phyloP scores from a whole-genome alignment of 2,329 filamentous ascomycete genomes.

The Chaetomiaceae sp. region DNA sequence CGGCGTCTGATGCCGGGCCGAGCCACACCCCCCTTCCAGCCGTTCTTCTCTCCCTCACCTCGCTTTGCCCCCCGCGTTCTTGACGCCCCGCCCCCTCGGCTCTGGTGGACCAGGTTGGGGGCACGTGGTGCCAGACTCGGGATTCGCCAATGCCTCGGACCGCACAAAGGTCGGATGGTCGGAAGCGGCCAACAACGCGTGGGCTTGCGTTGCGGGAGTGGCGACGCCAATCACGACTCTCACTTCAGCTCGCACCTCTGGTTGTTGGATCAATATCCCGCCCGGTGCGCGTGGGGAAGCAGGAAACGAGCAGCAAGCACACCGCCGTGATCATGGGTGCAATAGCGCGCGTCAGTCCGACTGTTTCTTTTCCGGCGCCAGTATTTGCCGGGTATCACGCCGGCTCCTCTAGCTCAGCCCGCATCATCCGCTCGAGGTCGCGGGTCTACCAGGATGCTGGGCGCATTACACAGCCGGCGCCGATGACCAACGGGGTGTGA shows the following conservation, averaged over 20 bases:
- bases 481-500: conserved; percentile 9
- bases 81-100: conserved; percentile 4
- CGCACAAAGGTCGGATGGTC: too few species aligned
- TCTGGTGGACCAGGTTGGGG: conserved; percentile 6
- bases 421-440: conserved; percentile 3
- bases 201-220: conserved; percentile 9
- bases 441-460: conserved; percentile 14
- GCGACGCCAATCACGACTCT: conserved; percentile 11
- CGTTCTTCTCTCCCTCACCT: too few species aligned
- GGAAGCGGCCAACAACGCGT: conserved; percentile 12
- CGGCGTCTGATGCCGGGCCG: conserved; percentile 17
- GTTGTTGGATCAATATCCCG: conserved; percentile 4
- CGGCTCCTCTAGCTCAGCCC: conserved; percentile 3
- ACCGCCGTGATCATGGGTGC: conserved; percentile 13
- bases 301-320: conserved; percentile 6
- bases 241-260: conserved; percentile 2
- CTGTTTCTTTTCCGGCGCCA: neutral
- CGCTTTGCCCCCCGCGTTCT: too few species aligned
- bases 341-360: neutral
- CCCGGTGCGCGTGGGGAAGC: neutral
- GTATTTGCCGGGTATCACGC: conserved; percentile 11
- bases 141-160: conserved; percentile 10
- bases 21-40: conserved; percentile 6
- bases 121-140: conserved; percentile 14
- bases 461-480: conserved; percentile 3